These are phyloP conservation scores for Mentha longifolia DNA, from an alignment of 257 asterid genomes.

Conservation along the genomic window DNA sequence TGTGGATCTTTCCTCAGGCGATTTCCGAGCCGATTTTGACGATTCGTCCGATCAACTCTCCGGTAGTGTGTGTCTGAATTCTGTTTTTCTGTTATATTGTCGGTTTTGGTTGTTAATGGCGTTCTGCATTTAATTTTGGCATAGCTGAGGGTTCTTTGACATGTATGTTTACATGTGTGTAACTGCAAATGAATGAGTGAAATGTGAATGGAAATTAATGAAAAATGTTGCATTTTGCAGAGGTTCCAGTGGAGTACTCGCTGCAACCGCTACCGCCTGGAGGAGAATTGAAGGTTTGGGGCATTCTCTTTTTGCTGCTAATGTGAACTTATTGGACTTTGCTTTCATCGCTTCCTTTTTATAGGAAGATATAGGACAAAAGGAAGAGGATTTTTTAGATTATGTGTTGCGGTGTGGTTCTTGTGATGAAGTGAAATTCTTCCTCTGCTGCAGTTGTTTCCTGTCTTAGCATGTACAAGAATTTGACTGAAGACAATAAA, in stretches of 20 bases:
- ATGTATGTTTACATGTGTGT: slow-evolving; percentile 26
- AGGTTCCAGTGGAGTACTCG: slow-evolving; percentile 66
- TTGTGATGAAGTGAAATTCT: neutral
- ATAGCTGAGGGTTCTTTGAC: neutral
- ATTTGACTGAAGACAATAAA: slow-evolving; percentile 12
- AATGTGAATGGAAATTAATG: slow-evolving; percentile 30
- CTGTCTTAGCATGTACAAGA: slow-evolving; percentile 8
- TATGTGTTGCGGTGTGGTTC: slow-evolving; percentile 13
- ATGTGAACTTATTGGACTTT: neutral
- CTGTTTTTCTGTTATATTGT: neutral
- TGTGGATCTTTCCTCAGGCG: slow-evolving; percentile 30
- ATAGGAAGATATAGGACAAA: slow-evolving; percentile 6
- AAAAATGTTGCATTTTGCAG: slow-evolving; percentile 47
- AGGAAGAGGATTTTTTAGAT: neutral
- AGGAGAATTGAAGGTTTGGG: slow-evolving; percentile 56
- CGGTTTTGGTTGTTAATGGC: neutral
- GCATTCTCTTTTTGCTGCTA: slow-evolving; percentile 6
- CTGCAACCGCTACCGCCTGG: slow-evolving; percentile 46
- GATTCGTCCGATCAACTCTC: slow-evolving; percentile 48
- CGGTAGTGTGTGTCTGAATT: slow-evolving; percentile 36
- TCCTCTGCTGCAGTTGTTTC: slow-evolving; percentile 18
- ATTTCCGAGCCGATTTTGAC: slow-evolving; percentile 41
- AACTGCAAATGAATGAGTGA: neutral
- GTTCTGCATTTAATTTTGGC: slow-evolving; percentile 10
- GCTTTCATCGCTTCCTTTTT: slow-evolving; percentile 3